Conservation (phyloP, 768 basidiomycete species). For the Porphyrellus cyaneotinctus region DNA sequence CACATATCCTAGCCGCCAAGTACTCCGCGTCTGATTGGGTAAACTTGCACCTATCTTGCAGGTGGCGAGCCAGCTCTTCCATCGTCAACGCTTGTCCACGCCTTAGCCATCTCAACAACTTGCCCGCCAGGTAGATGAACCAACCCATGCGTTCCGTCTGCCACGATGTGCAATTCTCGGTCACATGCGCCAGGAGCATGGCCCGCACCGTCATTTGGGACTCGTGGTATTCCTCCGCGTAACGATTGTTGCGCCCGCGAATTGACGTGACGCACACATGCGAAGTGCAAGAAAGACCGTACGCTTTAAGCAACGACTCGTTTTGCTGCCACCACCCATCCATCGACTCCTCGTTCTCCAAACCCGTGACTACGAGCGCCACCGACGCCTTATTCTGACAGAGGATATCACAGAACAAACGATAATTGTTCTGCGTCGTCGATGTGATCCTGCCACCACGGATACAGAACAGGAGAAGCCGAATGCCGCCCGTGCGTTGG, state of each 20-base stretch:
- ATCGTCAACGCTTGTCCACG: conserved; percentile 15
- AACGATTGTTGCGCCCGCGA: conserved; percentile 22
- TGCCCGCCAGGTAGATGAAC: conserved; percentile 24
- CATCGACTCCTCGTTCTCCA: conserved; percentile 34
- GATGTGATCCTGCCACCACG: conserved; percentile 32
- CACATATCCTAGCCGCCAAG: conserved; percentile 24
- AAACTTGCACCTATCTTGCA: conserved; percentile 23
- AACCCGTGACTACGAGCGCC: conserved; percentile 29
- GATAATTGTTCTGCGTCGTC: conserved; percentile 30
- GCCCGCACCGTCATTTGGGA: conserved; percentile 28
- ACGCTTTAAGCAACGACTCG: conserved; percentile 26
- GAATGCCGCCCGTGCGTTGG: conserved; percentile 28
- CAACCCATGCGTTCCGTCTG: conserved; percentile 20
- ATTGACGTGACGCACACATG: conserved; percentile 40
- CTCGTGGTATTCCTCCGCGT: conserved; percentile 29
- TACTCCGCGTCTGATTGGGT: conserved; percentile 18
- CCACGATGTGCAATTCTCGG: conserved; percentile 15
- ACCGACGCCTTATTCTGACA: conserved; percentile 31
- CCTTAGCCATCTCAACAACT: conserved; percentile 17
- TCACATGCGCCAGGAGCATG: conserved; percentile 20
- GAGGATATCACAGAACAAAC: conserved; percentile 27
- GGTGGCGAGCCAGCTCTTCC: conserved; percentile 19
- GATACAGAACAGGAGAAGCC: conserved; percentile 33
- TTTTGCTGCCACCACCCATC: conserved; percentile 36
- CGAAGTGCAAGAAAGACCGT: conserved; percentile 22